phyloP scores from a whole-genome alignment of 192 early-diverging fungal species.

The Podila epicladia region DNA sequence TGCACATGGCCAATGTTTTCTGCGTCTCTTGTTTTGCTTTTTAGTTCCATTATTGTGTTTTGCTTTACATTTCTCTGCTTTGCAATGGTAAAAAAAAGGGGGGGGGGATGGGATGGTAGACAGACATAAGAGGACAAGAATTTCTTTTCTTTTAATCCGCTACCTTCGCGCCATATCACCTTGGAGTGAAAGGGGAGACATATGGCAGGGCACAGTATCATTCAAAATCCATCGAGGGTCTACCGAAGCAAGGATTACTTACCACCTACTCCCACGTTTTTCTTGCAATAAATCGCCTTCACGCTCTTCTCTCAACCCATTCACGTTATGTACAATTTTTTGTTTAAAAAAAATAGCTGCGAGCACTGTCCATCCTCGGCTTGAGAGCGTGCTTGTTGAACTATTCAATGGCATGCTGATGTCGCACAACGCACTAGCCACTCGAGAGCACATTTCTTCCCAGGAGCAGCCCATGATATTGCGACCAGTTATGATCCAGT shows the following conservation, averaged over 20 bases:
- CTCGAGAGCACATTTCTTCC: conserved; percentile 35
- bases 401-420: conserved; percentile 32
- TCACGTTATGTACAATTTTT: background rate
- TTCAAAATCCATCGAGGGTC: too few species aligned
- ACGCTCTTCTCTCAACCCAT: background rate
- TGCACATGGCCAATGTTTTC: background rate
- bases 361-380: conserved; percentile 12
- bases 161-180: too few species aligned
- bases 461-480: conserved; percentile 33
- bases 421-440: conserved; percentile 31
- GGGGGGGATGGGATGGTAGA: too few species aligned
- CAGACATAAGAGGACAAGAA: too few species aligned
- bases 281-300: background rate
- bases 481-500: conserved; percentile 19
- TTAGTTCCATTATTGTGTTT: background rate
- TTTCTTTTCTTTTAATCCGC: too few species aligned
- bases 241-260: too few species aligned
- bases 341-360: conserved; percentile 6
- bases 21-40: background rate
- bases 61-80: background rate
- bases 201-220: too few species aligned
- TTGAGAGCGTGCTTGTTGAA: conserved; percentile 38
- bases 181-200: too few species aligned
- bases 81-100: too few species aligned
- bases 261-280: too few species aligned